phyloP scores from a whole-genome alignment of 2,329 filamentous ascomycete genomes.

The Grosmannia penicillata region DNA sequence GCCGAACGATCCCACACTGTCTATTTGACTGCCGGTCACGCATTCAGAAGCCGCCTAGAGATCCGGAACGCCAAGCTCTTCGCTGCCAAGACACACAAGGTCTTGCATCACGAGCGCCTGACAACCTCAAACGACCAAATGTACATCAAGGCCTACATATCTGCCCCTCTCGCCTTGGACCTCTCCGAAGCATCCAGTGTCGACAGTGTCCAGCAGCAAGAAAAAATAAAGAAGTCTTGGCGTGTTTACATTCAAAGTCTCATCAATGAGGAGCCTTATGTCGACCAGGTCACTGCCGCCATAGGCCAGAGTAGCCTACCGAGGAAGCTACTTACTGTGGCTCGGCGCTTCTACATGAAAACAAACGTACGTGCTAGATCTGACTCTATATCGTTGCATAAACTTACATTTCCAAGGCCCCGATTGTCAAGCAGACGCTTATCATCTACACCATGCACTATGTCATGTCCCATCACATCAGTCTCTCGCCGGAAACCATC shows the following conservation, averaged over 20 bases:
- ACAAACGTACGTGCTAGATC: conserved; percentile 22
- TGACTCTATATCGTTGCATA: background rate
- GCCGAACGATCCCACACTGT: conserved; percentile 25
- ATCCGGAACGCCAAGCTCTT: conserved; percentile 35
- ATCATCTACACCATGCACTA: conserved; percentile 43
- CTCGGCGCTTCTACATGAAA: conserved; percentile 30
- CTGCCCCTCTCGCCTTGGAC: conserved; percentile 37
- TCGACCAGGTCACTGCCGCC: conserved; percentile 34
- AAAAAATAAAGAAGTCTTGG: conserved; percentile 23
- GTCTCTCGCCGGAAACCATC: conserved; percentile 30
- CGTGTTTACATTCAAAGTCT: conserved; percentile 35
- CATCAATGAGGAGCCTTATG: conserved; percentile 29
- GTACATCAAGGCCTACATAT: conserved; percentile 24
- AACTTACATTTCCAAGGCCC: conserved; percentile 16
- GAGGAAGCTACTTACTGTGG: conserved; percentile 28
- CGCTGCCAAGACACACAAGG: conserved; percentile 29
- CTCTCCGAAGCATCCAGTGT: conserved; percentile 21
- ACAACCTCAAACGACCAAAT: conserved; percentile 20
- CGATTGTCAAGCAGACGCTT: conserved; percentile 37
- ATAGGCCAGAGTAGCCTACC: conserved; percentile 30
- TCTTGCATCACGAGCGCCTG: conserved; percentile 36
- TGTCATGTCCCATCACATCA: conserved; percentile 39
- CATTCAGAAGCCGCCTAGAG: conserved; percentile 29
- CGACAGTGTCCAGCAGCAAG: conserved; percentile 23
- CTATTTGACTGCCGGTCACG: conserved; percentile 31